Evolutionary conservation across 2,329 filamentous ascomycete genomes (phyloP).

Genomic region (Fusarium fujikuroi): DNA sequence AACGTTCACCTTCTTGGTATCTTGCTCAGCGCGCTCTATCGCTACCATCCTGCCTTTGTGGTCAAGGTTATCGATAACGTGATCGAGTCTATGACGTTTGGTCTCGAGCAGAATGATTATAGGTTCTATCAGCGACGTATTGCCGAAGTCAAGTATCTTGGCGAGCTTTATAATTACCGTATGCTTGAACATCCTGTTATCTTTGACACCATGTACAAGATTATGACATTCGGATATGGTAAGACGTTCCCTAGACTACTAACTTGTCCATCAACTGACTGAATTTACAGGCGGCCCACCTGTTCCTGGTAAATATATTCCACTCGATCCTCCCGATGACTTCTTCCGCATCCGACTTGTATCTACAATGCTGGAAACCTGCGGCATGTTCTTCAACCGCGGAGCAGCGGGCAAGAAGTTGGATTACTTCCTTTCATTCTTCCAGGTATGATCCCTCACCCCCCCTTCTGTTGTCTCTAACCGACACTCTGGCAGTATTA

Average conservation of each 20-base stretch:
- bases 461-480: neutral
- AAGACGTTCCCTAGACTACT: conserved; percentile 38
- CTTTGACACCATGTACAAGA: conserved; percentile 94
- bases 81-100: conserved; percentile 86
- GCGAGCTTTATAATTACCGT: conserved; percentile 96
- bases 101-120: conserved; percentile 96
- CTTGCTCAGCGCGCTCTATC: conserved; percentile 85
- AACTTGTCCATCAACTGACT: conserved; percentile 20
- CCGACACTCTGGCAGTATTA: conserved; percentile 73
- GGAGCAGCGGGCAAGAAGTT: conserved; percentile 95
- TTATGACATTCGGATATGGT: conserved; percentile 91
- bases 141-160: conserved; percentile 95
- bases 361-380: conserved; percentile 91
- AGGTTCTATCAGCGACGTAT: conserved; percentile 95
- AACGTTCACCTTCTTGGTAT: conserved; percentile 95
- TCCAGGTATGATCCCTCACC: conserved; percentile 70
- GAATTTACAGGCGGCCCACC: conserved; percentile 74
- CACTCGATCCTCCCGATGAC: conserved; percentile 89
- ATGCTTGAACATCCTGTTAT: conserved; percentile 96
- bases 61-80: conserved; percentile 92
- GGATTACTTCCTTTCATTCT: conserved; percentile 96
- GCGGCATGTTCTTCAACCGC: conserved; percentile 94
- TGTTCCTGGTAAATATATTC: conserved; percentile 78
- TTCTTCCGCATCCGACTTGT: conserved; percentile 95
- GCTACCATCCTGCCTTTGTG: conserved; percentile 91